A percentile compares a stretch with the other conserved stretches of the same genome.
Conservation (phyloP, 1,139 yeast species). For the Pichia sp. region DNA sequence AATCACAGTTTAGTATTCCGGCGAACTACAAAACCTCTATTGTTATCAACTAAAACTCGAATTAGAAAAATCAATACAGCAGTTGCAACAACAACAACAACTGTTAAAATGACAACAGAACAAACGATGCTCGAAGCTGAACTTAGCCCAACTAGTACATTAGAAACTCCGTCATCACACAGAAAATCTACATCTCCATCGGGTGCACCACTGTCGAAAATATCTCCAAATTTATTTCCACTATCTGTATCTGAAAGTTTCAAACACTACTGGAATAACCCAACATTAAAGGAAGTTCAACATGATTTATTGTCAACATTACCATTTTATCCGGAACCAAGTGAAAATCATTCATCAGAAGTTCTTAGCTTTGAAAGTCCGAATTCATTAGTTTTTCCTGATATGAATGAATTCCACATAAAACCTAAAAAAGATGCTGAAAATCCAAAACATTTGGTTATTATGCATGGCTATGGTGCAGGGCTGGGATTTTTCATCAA, state of each 20-base stretch:
- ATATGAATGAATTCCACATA: conserved; percentile 60
- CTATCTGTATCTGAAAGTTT: conserved; percentile 46
- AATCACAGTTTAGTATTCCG: too few species aligned
- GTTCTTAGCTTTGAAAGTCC: conserved; percentile 29
- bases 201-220: conserved; percentile 50
- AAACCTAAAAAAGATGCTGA: conserved; percentile 35
- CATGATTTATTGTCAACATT: conserved; percentile 36
- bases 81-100: not conserved
- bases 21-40: too few species aligned
- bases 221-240: conserved; percentile 50
- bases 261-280: conserved; percentile 41
- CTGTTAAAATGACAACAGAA: not conserved
- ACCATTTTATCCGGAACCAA: conserved; percentile 32
- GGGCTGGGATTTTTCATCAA: conserved; percentile 67
- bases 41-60: not conserved
- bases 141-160: not conserved
- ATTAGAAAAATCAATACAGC: not conserved
- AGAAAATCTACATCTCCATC: conserved; percentile 51
- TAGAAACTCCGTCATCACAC: conserved; percentile 11
- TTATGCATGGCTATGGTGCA: conserved; percentile 77
- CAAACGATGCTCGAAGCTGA: not conserved
- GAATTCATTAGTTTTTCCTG: conserved; percentile 39
- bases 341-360: conserved; percentile 27
- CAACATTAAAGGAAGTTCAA: conserved; percentile 44
- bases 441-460: conserved; percentile 45